A percentile compares a stretch with the other conserved stretches of the same genome.
phyloP scores from a whole-genome alignment of 176 grass and related monocot genomes.

The Aegilops tauschii region DNA sequence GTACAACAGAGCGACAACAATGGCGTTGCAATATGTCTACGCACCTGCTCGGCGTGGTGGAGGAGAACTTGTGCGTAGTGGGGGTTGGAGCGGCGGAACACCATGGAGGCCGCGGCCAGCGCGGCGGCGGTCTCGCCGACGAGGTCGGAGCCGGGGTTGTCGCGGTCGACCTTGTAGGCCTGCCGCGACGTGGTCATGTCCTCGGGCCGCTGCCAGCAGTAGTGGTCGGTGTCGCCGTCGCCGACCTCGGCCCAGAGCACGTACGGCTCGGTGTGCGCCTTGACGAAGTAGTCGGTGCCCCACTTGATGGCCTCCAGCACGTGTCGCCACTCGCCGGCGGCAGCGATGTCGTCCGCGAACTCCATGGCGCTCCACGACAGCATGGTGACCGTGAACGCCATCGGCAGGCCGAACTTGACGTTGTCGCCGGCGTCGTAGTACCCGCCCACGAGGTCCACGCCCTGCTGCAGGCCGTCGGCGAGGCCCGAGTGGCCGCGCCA shows the following conservation, averaged over 20 bases:
- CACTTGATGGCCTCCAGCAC: slow-evolving; percentile 64
- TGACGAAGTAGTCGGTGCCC: slow-evolving; percentile 62
- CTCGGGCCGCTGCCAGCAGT: slow-evolving; percentile 61
- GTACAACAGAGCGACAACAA: not conserved
- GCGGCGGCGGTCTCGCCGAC: slow-evolving; percentile 52
- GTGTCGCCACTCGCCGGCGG: slow-evolving; percentile 47
- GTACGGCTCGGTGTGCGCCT: slow-evolving; percentile 48
- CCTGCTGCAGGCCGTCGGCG: slow-evolving; percentile 66
- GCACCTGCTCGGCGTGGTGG: slow-evolving; percentile 39
- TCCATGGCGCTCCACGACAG: slow-evolving; percentile 65
- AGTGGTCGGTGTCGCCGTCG: slow-evolving; percentile 54
- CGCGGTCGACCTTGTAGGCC: slow-evolving; percentile 37
- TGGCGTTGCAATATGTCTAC: not conserved
- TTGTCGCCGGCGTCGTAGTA: slow-evolving; percentile 83
- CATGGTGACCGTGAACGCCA: slow-evolving; percentile 78
- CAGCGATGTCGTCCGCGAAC: slow-evolving; percentile 41
- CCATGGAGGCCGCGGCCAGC: slow-evolving; percentile 37
- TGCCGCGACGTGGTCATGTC: slow-evolving; percentile 54
- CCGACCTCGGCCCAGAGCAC: slow-evolving; percentile 66
- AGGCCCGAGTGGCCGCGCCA: slow-evolving; percentile 82
- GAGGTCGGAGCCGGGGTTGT: slow-evolving; percentile 41
- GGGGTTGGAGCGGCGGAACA: slow-evolving; percentile 36
- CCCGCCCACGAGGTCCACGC: slow-evolving; percentile 74
- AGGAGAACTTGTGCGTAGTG: slow-evolving; percentile 34
- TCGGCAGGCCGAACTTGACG: slow-evolving; percentile 79